phyloP scores from a whole-genome alignment of 192 early-diverging fungal species.

The Pilaira anomala region DNA sequence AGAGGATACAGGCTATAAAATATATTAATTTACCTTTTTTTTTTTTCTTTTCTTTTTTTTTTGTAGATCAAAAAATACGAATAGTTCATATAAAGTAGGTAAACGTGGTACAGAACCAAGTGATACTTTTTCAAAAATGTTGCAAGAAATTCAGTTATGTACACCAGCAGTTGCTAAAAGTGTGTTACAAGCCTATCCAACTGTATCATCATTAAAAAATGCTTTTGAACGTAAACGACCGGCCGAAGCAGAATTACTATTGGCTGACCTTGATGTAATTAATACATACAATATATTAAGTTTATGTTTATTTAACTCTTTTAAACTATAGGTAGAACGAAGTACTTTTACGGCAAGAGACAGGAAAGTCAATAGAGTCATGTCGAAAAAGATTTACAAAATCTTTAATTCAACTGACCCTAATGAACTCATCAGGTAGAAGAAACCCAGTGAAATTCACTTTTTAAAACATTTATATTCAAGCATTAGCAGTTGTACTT shows the following conservation, averaged over 20 bases:
- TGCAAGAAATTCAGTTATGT: slow-evolving; percentile 45
- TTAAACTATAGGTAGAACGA: slow-evolving; percentile 16
- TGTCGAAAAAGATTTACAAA: slow-evolving; percentile 43
- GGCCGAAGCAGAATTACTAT: slow-evolving; percentile 25
- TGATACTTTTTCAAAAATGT: slow-evolving; percentile 41
- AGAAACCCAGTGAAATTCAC: too few relatives aligned
- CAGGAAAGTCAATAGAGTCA: slow-evolving; percentile 28
- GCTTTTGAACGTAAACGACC: slow-evolving; percentile 25
- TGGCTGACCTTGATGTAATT: slow-evolving; percentile 41
- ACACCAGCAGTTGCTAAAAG: slow-evolving; percentile 37
- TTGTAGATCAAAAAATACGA: slow-evolving; percentile 22
- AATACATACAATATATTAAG: background rate
- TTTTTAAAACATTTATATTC: too few relatives aligned
- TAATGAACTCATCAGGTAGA: background rate
- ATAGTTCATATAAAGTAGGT: slow-evolving; percentile 23
- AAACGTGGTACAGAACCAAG: slow-evolving; percentile 28
- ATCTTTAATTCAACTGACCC: slow-evolving; percentile 45
- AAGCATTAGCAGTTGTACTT: too few relatives aligned
- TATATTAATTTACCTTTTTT: background rate
- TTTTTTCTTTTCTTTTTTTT: background rate
- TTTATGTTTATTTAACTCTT: background rate
- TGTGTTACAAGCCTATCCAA: slow-evolving; percentile 38
- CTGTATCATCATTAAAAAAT: slow-evolving; percentile 35
- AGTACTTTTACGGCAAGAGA: slow-evolving; percentile 19
- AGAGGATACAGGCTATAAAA: background rate